These are phyloP conservation scores for Bolboschoenus planiculmis DNA, from an alignment of 176 grass and related monocot genomes.

Conservation along the genomic window DNA sequence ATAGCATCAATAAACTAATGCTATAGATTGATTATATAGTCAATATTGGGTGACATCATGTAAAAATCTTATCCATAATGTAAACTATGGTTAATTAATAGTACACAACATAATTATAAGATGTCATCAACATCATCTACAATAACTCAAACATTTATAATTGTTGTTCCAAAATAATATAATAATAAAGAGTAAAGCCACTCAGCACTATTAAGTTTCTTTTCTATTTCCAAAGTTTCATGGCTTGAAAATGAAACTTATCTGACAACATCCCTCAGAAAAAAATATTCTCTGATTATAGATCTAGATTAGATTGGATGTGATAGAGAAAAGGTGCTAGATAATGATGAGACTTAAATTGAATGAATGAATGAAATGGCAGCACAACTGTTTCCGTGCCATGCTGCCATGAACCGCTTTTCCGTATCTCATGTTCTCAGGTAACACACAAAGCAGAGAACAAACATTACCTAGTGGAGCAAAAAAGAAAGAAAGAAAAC, in stretches of 20 bases:
- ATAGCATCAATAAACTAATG: not conserved
- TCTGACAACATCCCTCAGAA: not conserved
- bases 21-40: not conserved
- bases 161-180: not conserved
- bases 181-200: not conserved
- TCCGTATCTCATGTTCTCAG: not conserved
- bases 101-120: not conserved
- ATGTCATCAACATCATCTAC: not conserved
- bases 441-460: constrained; percentile 21
- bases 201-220: not conserved
- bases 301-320: constrained; percentile 21
- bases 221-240: constrained; percentile 7
- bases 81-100: not conserved
- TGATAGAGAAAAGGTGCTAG: not conserved
- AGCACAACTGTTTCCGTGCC: constrained; percentile 21
- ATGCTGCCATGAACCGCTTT: constrained; percentile 1
- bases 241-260: constrained; percentile 6
- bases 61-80: not conserved
- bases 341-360: constrained; percentile 23
- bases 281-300: constrained; percentile 23
- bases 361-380: not conserved
- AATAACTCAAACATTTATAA: not conserved
- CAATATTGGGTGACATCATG: not conserved
- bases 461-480: constrained; percentile 31
- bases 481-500: not conserved